These are phyloP conservation scores for Diutina pseudorugosa DNA, from an alignment of 1,139 yeast species.

Conservation along the genomic window DNA sequence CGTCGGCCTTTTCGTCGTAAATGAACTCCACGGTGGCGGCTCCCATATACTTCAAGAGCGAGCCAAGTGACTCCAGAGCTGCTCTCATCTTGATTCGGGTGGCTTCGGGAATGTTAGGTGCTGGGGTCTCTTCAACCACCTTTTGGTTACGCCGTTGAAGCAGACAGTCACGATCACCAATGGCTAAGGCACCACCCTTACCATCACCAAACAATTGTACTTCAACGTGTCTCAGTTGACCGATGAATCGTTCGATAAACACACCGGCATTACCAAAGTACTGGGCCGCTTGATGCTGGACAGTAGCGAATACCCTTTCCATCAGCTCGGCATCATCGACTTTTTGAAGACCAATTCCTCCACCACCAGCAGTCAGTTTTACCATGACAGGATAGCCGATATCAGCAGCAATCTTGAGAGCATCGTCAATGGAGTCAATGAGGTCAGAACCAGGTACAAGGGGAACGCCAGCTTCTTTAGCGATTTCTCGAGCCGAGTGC, in stretches of 20 bases:
- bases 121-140: slow-evolving; percentile 94
- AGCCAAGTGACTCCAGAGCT: slow-evolving; percentile 76
- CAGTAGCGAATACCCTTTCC: slow-evolving; percentile 75
- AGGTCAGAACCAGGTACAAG: slow-evolving; percentile 91
- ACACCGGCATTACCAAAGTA: slow-evolving; percentile 95
- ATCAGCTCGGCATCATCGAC: slow-evolving; percentile 76
- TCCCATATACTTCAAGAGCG: slow-evolving; percentile 77
- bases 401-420: slow-evolving; percentile 60
- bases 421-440: slow-evolving; percentile 58
- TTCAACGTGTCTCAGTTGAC: slow-evolving; percentile 91
- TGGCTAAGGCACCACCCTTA: slow-evolving; percentile 76
- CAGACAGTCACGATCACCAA: slow-evolving; percentile 97
- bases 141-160: slow-evolving; percentile 95
- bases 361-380: slow-evolving; percentile 97
- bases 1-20: slow-evolving; percentile 74
- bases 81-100: slow-evolving; percentile 66
- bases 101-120: slow-evolving; percentile 76
- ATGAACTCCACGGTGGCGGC: slow-evolving; percentile 98
- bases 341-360: slow-evolving; percentile 94
- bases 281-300: slow-evolving; percentile 84
- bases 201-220: slow-evolving; percentile 97
- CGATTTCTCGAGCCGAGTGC: slow-evolving; percentile 93
- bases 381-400: slow-evolving; percentile 90
- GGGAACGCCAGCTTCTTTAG: slow-evolving; percentile 80
- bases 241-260: slow-evolving; percentile 86